Conservation (phyloP, 352 stramenopile genomes). For the Globisporangium ultimum region DNA sequence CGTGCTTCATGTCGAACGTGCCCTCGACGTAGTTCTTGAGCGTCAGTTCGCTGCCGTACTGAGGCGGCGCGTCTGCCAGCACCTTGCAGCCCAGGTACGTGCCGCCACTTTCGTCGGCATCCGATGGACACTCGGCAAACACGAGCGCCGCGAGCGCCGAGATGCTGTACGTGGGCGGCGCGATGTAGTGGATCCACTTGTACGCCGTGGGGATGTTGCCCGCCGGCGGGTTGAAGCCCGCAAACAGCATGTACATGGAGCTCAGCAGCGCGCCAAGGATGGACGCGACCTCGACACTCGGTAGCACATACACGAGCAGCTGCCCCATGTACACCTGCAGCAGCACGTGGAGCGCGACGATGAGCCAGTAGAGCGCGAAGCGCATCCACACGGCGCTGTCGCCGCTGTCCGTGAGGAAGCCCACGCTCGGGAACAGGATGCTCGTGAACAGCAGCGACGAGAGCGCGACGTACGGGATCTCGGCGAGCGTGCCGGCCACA, state of each 20-base stretch:
- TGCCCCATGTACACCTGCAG: slow-evolving; percentile 49
- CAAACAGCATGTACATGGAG: slow-evolving; percentile 60
- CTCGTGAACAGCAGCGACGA: slow-evolving; percentile 28
- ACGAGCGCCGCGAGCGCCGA: slow-evolving; percentile 31
- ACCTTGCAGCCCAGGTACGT: slow-evolving; percentile 22
- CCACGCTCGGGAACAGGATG: slow-evolving; percentile 47
- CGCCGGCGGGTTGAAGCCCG: slow-evolving; percentile 43
- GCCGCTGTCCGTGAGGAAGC: slow-evolving; percentile 17
- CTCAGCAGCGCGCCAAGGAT: slow-evolving; percentile 43
- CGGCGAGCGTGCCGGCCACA: slow-evolving; percentile 70
- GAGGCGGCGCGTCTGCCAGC: slow-evolving; percentile 24
- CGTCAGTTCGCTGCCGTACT: slow-evolving; percentile 24
- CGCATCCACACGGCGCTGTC: slow-evolving; percentile 7
- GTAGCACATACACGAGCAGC: slow-evolving; percentile 41
- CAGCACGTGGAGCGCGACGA: slow-evolving; percentile 39
- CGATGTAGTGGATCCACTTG: slow-evolving; percentile 61
- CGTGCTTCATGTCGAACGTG: slow-evolving; percentile 33
- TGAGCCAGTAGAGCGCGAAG: slow-evolving; percentile 35
- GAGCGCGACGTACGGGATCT: slow-evolving; percentile 63
- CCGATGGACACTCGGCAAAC: slow-evolving; percentile 34
- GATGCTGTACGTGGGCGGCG: slow-evolving; percentile 43
- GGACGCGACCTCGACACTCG: slow-evolving; percentile 38
- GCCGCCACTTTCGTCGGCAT: slow-evolving; percentile 2
- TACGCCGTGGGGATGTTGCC: slow-evolving; percentile 40
- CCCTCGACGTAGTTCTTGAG: slow-evolving; percentile 40